Conservation (phyloP, 2,329 filamentous ascomycete species). For the Lithohypha guttulata region DNA sequence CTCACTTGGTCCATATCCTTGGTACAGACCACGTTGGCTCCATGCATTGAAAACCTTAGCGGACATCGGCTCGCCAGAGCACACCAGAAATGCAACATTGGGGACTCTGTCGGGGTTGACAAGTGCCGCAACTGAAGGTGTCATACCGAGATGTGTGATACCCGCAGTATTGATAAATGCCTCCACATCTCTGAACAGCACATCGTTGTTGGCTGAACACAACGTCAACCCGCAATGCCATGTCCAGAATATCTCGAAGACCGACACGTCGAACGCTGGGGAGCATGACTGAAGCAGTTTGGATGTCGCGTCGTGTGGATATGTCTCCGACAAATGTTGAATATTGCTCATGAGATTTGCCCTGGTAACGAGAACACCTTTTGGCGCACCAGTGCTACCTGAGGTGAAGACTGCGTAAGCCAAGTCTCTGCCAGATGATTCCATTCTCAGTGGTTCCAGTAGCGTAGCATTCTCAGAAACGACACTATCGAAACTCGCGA, state of each 20-base stretch:
- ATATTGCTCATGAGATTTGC: conserved; percentile 67
- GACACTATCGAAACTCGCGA: not conserved
- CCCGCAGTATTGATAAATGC: conserved; percentile 49
- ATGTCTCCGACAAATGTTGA: conserved; percentile 53
- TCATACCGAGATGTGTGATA: conserved; percentile 74
- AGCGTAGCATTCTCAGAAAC: not conserved
- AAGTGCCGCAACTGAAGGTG: conserved; percentile 73
- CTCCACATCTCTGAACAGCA: conserved; percentile 63
- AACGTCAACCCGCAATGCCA: conserved; percentile 71
- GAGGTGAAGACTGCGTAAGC: conserved; percentile 77
- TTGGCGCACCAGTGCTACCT: conserved; percentile 69
- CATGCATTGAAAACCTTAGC: conserved; percentile 59
- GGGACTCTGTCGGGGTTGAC: conserved; percentile 59
- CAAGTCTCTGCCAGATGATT: conserved; percentile 30
- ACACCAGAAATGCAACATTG: conserved; percentile 62
- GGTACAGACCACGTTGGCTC: conserved; percentile 55
- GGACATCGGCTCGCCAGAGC: conserved; percentile 70
- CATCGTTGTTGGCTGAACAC: conserved; percentile 64
- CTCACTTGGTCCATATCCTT: conserved; percentile 77
- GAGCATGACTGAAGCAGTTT: conserved; percentile 74
- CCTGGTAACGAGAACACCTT: conserved; percentile 69
- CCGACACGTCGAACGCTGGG: conserved; percentile 74
- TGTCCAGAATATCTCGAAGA: conserved; percentile 82
- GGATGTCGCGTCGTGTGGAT: conserved; percentile 45
- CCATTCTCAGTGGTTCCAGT: not conserved